Conservation (phyloP, 176 grass and related monocot genomes). For the Canna indica region DNA sequence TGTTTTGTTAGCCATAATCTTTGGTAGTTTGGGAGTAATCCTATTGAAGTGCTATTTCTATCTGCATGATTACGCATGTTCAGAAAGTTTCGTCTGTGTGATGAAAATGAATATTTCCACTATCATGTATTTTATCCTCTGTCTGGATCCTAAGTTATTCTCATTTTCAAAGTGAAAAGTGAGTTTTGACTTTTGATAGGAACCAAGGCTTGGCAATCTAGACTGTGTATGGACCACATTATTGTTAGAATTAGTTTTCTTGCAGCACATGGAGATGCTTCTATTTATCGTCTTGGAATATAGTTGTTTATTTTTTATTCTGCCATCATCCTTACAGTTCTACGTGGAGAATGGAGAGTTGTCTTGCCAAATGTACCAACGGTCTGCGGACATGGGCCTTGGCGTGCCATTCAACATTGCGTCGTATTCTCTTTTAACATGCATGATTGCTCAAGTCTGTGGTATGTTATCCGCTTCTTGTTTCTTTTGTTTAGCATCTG, state of each 20-base stretch:
- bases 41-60: no score
- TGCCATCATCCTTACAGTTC: slow-evolving; percentile 38
- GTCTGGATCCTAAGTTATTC: background rate
- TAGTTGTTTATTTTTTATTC: slow-evolving; percentile 11
- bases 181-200: no score
- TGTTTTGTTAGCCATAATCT: no score
- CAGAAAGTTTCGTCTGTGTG: no score
- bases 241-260: no score
- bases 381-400: slow-evolving; percentile 86
- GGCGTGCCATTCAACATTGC: slow-evolving; percentile 89
- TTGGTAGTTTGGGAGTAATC: no score
- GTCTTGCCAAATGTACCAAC: slow-evolving; percentile 94
- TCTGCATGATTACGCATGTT: background rate
- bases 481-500: background rate
- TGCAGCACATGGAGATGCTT: no score
- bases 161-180: no score
- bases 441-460: slow-evolving; percentile 83
- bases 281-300: background rate
- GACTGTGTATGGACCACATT: no score
- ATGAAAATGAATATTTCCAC: no score
- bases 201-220: no score
- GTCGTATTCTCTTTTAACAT: slow-evolving; percentile 73
- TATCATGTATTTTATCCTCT: no score
- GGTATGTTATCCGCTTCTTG: slow-evolving; percentile 41
- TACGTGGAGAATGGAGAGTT: slow-evolving; percentile 74